Conservation (phyloP, 1,284 basidiomycete genomes). For the Ceratobasidium sp. region DNA sequence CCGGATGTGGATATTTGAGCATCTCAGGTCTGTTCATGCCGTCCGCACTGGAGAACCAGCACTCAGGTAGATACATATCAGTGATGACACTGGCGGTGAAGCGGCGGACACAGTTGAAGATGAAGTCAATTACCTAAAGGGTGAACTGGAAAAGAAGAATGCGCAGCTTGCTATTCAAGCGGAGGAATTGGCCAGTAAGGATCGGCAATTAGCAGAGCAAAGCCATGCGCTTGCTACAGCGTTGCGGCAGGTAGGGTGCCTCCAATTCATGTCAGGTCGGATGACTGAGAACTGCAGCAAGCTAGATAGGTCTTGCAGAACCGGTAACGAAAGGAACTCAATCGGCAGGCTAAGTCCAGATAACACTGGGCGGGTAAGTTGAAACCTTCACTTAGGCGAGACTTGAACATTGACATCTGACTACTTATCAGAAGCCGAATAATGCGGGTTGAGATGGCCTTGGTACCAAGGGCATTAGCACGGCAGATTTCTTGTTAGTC, state of each 20-base stretch:
- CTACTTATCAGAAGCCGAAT: too few relatives aligned
- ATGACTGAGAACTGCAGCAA: not conserved
- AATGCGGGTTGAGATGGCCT: too few relatives aligned
- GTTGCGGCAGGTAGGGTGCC: not conserved
- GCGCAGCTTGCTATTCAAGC: not conserved
- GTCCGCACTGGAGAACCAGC: not conserved
- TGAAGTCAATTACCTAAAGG: not conserved
- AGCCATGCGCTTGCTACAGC: not conserved
- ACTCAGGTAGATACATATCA: not conserved
- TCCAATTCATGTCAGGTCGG: not conserved
- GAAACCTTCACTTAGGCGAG: too few relatives aligned
- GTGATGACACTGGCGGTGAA: slow-evolving; percentile 30
- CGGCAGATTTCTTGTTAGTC: not conserved
- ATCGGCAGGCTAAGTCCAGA: too few relatives aligned
- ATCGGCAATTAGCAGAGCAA: slow-evolving; percentile 10
- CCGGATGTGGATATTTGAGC: slow-evolving; percentile 1
- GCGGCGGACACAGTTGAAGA: slow-evolving; percentile 13
- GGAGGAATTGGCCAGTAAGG: slow-evolving; percentile 1
- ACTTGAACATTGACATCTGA: too few relatives aligned
- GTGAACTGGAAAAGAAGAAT: not conserved
- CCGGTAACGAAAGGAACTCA: too few relatives aligned
- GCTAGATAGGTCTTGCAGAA: not conserved
- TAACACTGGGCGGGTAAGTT: too few relatives aligned
- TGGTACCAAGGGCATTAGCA: too few relatives aligned
- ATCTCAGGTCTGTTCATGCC: not conserved